Percentiles rank a stretch among this genome's conserved stretches.
phyloP scores from a whole-genome alignment of 2,329 filamentous ascomycete genomes.

The Ophiostoma australiae region DNA sequence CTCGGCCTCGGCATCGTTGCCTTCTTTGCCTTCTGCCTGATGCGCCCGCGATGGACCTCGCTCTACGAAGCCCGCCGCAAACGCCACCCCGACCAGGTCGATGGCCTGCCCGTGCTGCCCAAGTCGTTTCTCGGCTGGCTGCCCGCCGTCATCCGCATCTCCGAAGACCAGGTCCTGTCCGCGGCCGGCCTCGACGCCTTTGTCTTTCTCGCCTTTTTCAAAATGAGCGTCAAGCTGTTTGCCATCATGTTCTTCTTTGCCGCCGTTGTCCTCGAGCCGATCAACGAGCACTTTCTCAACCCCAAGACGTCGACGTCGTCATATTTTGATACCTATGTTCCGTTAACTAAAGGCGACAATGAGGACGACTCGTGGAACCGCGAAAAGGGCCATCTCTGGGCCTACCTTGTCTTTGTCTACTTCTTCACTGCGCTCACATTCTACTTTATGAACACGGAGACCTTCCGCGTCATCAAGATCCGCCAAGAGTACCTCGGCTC shows the following conservation, averaged over 20 bases:
- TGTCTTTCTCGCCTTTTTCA: slow-evolving; percentile 93
- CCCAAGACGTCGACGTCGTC: slow-evolving; percentile 17
- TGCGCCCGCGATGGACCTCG: slow-evolving; percentile 85
- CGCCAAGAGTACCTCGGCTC: slow-evolving; percentile 88
- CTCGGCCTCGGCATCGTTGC: slow-evolving; percentile 63
- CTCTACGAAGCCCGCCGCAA: slow-evolving; percentile 83
- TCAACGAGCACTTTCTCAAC: slow-evolving; percentile 64
- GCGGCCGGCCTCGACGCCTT: slow-evolving; percentile 93
- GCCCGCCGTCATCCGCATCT: slow-evolving; percentile 73
- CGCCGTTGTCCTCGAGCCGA: slow-evolving; percentile 72
- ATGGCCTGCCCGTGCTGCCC: slow-evolving; percentile 69
- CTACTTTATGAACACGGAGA: slow-evolving; percentile 78
- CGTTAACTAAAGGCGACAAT: slow-evolving; percentile 29
- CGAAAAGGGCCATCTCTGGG: slow-evolving; percentile 67
- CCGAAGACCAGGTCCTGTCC: slow-evolving; percentile 81
- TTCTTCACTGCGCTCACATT: slow-evolving; percentile 79
- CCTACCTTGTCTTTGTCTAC: slow-evolving; percentile 92
- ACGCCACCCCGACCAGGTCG: slow-evolving; percentile 50
- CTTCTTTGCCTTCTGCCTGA: slow-evolving; percentile 72
- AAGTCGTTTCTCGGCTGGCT: slow-evolving; percentile 92
- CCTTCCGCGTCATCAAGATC: slow-evolving; percentile 75
- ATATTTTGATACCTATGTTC: not conserved
- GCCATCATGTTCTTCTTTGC: slow-evolving; percentile 76
- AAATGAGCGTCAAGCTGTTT: slow-evolving; percentile 85
- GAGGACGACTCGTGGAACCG: slow-evolving; percentile 35